Conservation (phyloP, 129 eudicot genomes). For the Pittosporum tobira region DNA sequence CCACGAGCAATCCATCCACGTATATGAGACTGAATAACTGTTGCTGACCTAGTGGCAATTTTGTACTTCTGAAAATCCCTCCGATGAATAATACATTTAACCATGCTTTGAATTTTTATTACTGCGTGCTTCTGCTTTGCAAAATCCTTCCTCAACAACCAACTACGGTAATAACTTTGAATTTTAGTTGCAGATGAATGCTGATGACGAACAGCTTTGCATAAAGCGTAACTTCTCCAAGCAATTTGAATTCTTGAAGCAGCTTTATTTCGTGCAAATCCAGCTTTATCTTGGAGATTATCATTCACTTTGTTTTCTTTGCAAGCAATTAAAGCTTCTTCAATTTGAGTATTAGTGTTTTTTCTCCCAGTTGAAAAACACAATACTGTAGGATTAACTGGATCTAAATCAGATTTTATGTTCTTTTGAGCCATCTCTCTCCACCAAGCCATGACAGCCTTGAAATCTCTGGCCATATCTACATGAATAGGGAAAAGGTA, state of each 20-base stretch:
- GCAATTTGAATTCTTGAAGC: slow-evolving; percentile 31
- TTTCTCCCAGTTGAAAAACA: slow-evolving; percentile 23
- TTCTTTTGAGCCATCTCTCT: slow-evolving; percentile 84
- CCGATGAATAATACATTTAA: slow-evolving; percentile 32
- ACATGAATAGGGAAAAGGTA: slow-evolving; percentile 4
- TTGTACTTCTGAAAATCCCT: slow-evolving; percentile 29
- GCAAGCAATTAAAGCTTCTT: slow-evolving; percentile 1
- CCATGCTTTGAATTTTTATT: slow-evolving; percentile 38
- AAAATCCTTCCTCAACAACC: slow-evolving; percentile 37
- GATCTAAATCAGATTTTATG: slow-evolving; percentile 27
- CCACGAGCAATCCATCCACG: slow-evolving; percentile 72
- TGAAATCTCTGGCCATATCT: slow-evolving; percentile 52
- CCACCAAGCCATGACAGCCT: slow-evolving; percentile 96
- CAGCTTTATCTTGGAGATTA: no score
- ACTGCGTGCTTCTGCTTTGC: slow-evolving; percentile 43
- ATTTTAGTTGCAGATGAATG: slow-evolving; percentile 53
- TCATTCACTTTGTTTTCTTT: slow-evolving; percentile 7
- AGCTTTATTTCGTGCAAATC: slow-evolving; percentile 33
- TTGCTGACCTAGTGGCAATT: slow-evolving; percentile 35
- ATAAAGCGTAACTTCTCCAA: slow-evolving; percentile 21
- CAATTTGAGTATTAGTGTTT: slow-evolving; percentile 22
- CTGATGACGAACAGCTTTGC: slow-evolving; percentile 20
- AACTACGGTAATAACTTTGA: slow-evolving; percentile 58
- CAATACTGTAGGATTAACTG: slow-evolving; percentile 18
- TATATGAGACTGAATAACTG: slow-evolving; percentile 47